These are phyloP conservation scores for Trichoderma atroviride DNA, from an alignment of 2,329 filamentous ascomycete genomes.

Conservation along the genomic window DNA sequence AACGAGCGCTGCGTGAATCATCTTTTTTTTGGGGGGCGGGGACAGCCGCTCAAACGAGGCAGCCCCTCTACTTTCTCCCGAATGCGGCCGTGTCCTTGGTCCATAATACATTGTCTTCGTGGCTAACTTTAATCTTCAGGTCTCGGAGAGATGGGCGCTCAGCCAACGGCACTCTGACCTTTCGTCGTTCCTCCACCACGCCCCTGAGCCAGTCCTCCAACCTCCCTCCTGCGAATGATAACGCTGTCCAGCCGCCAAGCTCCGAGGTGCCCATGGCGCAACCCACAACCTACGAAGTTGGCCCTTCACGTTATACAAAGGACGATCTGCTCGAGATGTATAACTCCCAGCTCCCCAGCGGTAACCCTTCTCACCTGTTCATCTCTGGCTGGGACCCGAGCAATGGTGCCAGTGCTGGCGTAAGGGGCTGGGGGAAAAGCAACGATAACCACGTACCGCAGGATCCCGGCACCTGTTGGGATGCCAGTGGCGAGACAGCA, in stretches of 20 bases:
- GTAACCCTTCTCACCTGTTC: slow-evolving; percentile 66
- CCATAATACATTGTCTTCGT: slow-evolving; percentile 10
- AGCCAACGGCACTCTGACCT: slow-evolving; percentile 65
- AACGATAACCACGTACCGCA: slow-evolving; percentile 72
- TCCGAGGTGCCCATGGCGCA: slow-evolving; percentile 43
- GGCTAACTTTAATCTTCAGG: slow-evolving; percentile 44
- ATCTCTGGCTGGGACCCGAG: slow-evolving; percentile 79
- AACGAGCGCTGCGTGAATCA: not conserved
- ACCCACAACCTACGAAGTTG: slow-evolving; percentile 38
- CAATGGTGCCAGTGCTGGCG: slow-evolving; percentile 63
- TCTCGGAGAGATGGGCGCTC: slow-evolving; percentile 60
- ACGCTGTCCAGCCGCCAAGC: slow-evolving; percentile 45
- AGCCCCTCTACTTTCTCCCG: slow-evolving; percentile 15
- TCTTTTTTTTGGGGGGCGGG: slow-evolving; percentile 7
- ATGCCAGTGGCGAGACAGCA: slow-evolving; percentile 66
- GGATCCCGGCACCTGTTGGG: slow-evolving; percentile 93
- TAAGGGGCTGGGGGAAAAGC: slow-evolving; percentile 75
- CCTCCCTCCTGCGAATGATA: slow-evolving; percentile 41
- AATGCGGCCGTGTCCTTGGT: not conserved
- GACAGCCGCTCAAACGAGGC: slow-evolving; percentile 6
- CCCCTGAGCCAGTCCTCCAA: slow-evolving; percentile 50
- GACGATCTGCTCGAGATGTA: slow-evolving; percentile 79
- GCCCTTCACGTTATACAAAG: slow-evolving; percentile 69
- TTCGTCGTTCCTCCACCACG: slow-evolving; percentile 65
- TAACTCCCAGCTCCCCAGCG: slow-evolving; percentile 52